Evolutionary conservation across 345 rosid species (phyloP), one percentile per base, ranked within the genome.

Genomic region (Eucalyptus sideroxylon): DNA sequence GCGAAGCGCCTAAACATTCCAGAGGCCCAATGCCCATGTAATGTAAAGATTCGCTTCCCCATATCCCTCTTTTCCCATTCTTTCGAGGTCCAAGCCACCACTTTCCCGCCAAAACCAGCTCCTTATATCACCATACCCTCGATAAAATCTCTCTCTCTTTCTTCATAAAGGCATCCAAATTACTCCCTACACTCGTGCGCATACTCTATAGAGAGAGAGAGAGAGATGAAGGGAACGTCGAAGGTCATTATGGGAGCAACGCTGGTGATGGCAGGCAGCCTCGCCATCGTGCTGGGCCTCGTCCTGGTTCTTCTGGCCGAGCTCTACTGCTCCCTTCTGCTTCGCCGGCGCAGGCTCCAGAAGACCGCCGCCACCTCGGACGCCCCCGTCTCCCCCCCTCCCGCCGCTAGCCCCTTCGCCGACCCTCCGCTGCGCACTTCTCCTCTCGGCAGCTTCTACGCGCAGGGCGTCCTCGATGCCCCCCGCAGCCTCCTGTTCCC

Each of bases 171-270:
- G 40, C 82, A 85, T 86, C 40, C 34, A 86, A 86, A 21, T 40
- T 12, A 9, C 60, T 86, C 44, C 9, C 88, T 56, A 16, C 30
- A 11, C 62, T 50, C 30, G 56, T 31, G 23, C 65, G 21, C 24
- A 17, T 26, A 86, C 37, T 23, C 60, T 50, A 8, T 7, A 86
- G 26, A 86, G 42, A 53, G n/a, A 37, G 51, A 87, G 89, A 62
- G 26, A 87, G 87, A 91, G 80, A 97, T 98, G 99, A 94, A 94
- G 92, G 95, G 94, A 88, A 91, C 98, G 13, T 94, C 98, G 26
- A 95, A 96, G 93, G 96, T 98, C 67, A 95, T 96, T 51, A 93
- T 97, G 95, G 98, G 96, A 65, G 99, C 99, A 31, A 97, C 98
- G 8, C 92, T 96, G 89, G 94, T 94, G 1, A 96, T 98, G 98